Evolutionary conservation across 2,329 filamentous ascomycete species (phyloP).

Genomic region (Verticillium isaacii): DNA sequence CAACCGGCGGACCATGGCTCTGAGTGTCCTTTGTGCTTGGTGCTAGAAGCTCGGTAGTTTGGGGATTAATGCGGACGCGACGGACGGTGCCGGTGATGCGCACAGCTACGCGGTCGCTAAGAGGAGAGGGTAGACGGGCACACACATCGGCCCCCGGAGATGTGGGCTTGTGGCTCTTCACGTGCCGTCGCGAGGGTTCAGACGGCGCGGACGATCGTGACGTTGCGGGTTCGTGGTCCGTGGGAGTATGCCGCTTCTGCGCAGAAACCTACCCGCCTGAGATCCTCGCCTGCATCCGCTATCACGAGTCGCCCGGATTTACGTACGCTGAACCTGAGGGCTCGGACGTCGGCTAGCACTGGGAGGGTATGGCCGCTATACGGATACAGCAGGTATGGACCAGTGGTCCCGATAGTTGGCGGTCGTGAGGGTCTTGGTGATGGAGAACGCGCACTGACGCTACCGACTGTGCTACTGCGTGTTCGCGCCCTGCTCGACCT

Average conservation of each 20-base stretch:
- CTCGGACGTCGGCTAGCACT: too few species aligned
- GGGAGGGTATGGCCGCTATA: too few species aligned
- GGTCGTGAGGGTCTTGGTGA: background rate
- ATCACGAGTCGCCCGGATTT: too few species aligned
- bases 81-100: background rate
- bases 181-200: background rate
- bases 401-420: too few species aligned
- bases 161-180: background rate
- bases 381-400: too few species aligned
- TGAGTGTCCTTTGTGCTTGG: background rate
- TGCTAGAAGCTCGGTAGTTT: background rate
- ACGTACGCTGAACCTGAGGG: too few species aligned
- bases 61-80: background rate
- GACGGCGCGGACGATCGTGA: background rate
- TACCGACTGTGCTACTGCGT: too few species aligned
- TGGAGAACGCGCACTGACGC: background rate
- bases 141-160: background rate
- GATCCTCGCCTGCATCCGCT: too few species aligned
- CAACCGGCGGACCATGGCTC: too few species aligned
- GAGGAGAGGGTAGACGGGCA: too few species aligned
- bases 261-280: too few species aligned
- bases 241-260: background rate
- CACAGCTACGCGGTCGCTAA: background rate
- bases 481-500: too few species aligned
- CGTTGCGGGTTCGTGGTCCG: background rate